Percentiles rank a stretch among this genome's conserved stretches.
phyloP scores from a whole-genome alignment of 176 grass and related monocot genomes.

The Carex kokanica region DNA sequence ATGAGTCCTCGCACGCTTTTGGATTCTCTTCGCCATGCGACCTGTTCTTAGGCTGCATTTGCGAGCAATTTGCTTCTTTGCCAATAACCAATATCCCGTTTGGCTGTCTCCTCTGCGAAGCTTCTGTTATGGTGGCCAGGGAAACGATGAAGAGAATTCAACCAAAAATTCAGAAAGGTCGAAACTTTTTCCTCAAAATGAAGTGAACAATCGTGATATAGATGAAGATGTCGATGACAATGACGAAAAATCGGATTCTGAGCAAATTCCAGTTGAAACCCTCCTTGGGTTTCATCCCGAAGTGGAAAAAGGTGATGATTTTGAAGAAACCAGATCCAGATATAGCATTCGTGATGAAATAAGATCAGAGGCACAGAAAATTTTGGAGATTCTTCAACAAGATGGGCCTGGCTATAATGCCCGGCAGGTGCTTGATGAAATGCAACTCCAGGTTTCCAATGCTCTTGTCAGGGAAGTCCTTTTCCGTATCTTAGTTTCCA shows the following conservation, averaged over 20 bases:
- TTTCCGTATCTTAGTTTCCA: conserved; percentile 45
- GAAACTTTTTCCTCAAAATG: not conserved
- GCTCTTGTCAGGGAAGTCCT: conserved; percentile 64
- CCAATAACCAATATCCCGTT: conserved; percentile 22
- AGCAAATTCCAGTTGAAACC: conserved; percentile 34
- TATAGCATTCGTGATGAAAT: conserved; percentile 29
- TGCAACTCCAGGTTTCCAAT: conserved; percentile 47
- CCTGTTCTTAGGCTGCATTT: conserved; percentile 1
- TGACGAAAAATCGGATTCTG: conserved; percentile 26
- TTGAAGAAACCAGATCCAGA: not conserved
- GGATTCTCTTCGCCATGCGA: conserved; percentile 33
- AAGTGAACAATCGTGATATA: not conserved
- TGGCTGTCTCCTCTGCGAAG: conserved; percentile 19
- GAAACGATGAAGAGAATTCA: conserved; percentile 26
- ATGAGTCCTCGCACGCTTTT: conserved; percentile 23
- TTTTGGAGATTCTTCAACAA: conserved; percentile 67
- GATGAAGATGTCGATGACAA: conserved; percentile 12
- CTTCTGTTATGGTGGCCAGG: conserved; percentile 35
- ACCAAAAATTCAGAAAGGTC: conserved; percentile 16
- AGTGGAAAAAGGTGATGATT: conserved; percentile 32
- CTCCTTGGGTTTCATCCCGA: conserved; percentile 53
- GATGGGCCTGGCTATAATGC: conserved; percentile 76
- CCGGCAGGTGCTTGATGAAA: conserved; percentile 63
- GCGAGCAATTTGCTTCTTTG: conserved; percentile 26
- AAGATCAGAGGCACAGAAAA: conserved; percentile 38